Evolutionary conservation across 2,329 filamentous ascomycete genomes (phyloP), one percentile per base, ranked within the genome.

Genomic region (Penicillium sp.): DNA sequence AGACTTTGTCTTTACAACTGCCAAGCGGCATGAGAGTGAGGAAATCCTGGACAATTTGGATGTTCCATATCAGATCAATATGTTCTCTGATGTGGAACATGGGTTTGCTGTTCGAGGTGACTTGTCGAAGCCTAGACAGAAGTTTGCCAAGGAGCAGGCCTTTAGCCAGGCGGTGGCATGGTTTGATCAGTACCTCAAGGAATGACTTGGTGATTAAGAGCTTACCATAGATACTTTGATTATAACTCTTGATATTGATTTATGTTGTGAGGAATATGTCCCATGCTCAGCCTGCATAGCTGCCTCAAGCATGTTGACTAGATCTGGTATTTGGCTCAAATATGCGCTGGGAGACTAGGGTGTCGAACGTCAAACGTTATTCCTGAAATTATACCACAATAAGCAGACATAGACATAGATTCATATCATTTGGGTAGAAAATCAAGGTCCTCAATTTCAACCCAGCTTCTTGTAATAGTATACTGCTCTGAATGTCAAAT

Each of bases 71-170:
- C 91, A 94, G 79, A 88, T 93, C 71, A 90, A 83, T 73, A 79
- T 94, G 4, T 93, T 85, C 80, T 87, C 85, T 0, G 85, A 86
- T 56, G 86, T 90, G 17, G 78, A 79, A 61, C 91, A 94, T 76
- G 91, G 91, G 0, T 94, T 93, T 69, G 81, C 88, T 1, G 87
- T 92, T 1, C 85, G 90, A 42, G 82, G 82, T 38, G 89, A 93
- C 73, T 55, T 83, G n/a, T 81, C 70, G 50, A 81, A 86, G 59
- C 83, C 82, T 73, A 62, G 78, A 28, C 75, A 85, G 70, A 86
- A 82, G 72, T 93, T 84, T 69, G 88, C 90, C 15, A 92, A 90
- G 82, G 90, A 94, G 77, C 85, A 89, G 75, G 90, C 91, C 1
- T 93, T 93, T 72, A 68, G 82, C 56, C 91, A 94, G 80, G 90